phyloP scores from a whole-genome alignment of 1,284 basidiomycete species.

The Cutaneotrichosporon cyanovorans region DNA sequence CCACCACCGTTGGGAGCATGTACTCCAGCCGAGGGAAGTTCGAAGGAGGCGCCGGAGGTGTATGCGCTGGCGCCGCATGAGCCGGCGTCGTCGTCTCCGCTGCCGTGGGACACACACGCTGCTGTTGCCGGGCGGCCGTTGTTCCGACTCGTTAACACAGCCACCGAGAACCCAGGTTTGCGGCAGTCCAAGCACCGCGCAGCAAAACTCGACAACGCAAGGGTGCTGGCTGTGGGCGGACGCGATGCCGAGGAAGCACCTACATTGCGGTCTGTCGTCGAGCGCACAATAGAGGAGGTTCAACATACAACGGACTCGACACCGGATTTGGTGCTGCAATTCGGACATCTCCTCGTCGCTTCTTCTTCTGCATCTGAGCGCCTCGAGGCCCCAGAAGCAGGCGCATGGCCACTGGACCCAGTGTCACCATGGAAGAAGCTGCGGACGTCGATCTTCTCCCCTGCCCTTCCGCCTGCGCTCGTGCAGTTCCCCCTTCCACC shows the following conservation, averaged over 20 bases:
- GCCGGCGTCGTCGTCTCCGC: conserved; percentile 3
- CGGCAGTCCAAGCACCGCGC: conserved; percentile 4
- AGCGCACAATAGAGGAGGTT: not conserved
- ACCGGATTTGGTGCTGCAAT: not conserved
- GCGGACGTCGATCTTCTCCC: conserved; percentile 8
- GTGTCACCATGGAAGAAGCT: not conserved
- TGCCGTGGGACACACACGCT: conserved; percentile 9
- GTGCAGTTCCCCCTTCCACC: conserved; percentile 10
- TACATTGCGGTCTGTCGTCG: not conserved
- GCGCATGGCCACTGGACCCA: conserved; percentile 1
- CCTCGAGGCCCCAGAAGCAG: conserved; percentile 4
- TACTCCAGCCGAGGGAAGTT: not conserved
- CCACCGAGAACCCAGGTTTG: not conserved
- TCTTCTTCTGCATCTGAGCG: not conserved
- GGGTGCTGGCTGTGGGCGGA: not conserved
- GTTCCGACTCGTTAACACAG: conserved; percentile 8
- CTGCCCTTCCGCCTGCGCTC: conserved; percentile 15
- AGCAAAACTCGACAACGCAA: conserved; percentile 1
- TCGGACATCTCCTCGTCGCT: conserved; percentile 10
- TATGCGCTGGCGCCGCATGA: conserved; percentile 9
- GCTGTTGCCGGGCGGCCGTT: conserved; percentile 1
- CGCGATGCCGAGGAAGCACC: not conserved
- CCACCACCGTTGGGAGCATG: not conserved
- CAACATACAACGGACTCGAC: not conserved
- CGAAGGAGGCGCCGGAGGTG: not conserved